Evolutionary conservation across 2,329 filamentous ascomycete genomes (phyloP).

Genomic region (Diaporthe sp.): DNA sequence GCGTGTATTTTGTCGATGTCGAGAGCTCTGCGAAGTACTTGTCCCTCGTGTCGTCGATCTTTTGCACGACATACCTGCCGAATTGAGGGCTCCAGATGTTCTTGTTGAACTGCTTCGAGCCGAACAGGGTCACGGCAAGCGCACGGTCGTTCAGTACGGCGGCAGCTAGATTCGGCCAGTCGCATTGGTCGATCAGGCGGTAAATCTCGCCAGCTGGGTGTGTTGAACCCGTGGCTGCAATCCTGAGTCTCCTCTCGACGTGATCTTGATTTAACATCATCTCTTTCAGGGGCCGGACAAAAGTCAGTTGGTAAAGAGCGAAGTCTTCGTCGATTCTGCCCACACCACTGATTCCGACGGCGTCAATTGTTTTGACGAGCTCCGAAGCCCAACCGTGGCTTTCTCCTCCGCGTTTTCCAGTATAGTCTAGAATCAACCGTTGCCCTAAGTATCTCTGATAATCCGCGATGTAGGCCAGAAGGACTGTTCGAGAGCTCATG

Average conservation of each 20-base stretch:
- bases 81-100: not conserved
- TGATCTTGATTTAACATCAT: constrained; percentile 18
- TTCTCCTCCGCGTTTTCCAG: not conserved
- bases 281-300: not conserved
- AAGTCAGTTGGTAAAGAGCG: not conserved
- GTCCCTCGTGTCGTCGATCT: not conserved
- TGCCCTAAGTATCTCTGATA: not conserved
- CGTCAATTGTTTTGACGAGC: not conserved
- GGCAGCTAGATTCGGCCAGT: constrained; percentile 5
- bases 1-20: not conserved
- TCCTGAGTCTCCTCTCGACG: not conserved
- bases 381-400: not conserved
- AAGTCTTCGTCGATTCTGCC: not conserved
- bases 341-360: not conserved
- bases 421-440: not conserved
- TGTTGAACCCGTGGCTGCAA: not conserved
- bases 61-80: not conserved
- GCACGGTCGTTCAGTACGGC: not conserved
- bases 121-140: not conserved
- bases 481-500: not conserved
- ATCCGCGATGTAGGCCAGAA: not conserved
- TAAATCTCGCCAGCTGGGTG: not conserved
- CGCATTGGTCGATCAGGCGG: constrained; percentile 2
- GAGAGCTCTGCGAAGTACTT: constrained; percentile 14
- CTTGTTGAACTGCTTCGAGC: not conserved